These are phyloP conservation scores for Hypoxylon sp. DNA, from an alignment of 2,329 filamentous ascomycete species.

Conservation along the genomic window DNA sequence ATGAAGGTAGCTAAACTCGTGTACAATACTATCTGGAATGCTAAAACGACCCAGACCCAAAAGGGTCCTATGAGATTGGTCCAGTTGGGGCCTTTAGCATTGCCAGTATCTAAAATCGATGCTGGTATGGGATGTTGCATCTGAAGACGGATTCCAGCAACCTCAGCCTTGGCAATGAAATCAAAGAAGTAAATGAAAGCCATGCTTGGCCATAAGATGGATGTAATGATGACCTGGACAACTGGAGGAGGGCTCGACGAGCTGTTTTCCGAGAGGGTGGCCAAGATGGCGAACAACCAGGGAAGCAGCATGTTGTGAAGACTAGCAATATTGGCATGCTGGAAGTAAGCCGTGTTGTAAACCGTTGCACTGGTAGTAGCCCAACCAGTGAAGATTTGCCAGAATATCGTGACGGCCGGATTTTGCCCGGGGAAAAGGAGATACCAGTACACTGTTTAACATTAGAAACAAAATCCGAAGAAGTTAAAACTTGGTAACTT, in stretches of 20 bases:
- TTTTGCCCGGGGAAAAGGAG: slow-evolving; percentile 53
- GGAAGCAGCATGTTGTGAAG: slow-evolving; percentile 54
- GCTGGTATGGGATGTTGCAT: slow-evolving; percentile 36
- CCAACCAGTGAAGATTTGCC: slow-evolving; percentile 65
- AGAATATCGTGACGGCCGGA: slow-evolving; percentile 56
- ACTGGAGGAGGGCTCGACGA: slow-evolving; percentile 22
- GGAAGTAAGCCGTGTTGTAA: slow-evolving; percentile 64
- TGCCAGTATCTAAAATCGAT: slow-evolving; percentile 17
- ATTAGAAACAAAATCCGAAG: slow-evolving; percentile 54
- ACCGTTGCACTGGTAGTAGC: slow-evolving; percentile 76
- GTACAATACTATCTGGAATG: slow-evolving; percentile 55
- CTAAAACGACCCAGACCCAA: slow-evolving; percentile 54
- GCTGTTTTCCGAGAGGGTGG: slow-evolving; percentile 44
- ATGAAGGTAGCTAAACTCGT: slow-evolving; percentile 53
- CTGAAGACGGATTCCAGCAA: slow-evolving; percentile 40
- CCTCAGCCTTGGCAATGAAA: slow-evolving; percentile 49
- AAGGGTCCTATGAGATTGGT: slow-evolving; percentile 48
- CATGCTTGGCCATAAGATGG: slow-evolving; percentile 54
- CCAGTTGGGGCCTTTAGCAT: slow-evolving; percentile 43
- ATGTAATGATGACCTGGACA: slow-evolving; percentile 43
- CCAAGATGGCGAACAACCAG: slow-evolving; percentile 50
- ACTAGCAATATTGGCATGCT: slow-evolving; percentile 52
- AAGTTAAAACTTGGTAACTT: slow-evolving; percentile 57
- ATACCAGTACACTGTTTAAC: slow-evolving; percentile 59
- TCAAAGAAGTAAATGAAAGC: slow-evolving; percentile 55